phyloP scores from a whole-genome alignment of 768 basidiomycete species.

The Clitopilus passeckerianus region DNA sequence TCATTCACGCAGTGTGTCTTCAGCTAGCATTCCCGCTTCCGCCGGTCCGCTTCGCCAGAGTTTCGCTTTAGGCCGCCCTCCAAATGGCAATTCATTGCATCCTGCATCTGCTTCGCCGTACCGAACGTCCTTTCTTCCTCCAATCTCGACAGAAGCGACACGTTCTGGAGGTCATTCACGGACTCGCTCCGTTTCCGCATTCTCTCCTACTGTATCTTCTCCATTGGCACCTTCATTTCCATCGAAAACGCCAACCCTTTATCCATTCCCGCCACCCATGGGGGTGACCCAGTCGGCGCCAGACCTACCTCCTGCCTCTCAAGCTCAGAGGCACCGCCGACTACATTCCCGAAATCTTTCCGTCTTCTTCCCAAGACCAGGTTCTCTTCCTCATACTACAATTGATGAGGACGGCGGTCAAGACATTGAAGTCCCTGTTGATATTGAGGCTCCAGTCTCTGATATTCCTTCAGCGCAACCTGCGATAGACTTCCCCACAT shows the following conservation, averaged over 20 bases:
- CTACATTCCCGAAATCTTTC: slow-evolving; percentile 91
- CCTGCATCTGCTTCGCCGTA: slow-evolving; percentile 21
- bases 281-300: slow-evolving; percentile 16
- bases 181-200: slow-evolving; percentile 47
- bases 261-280: slow-evolving; percentile 9
- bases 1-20: slow-evolving; percentile 20
- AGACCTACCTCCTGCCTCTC: slow-evolving; percentile 16
- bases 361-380: slow-evolving; percentile 85
- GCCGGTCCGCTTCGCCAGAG: slow-evolving; percentile 24
- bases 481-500: slow-evolving; percentile 34
- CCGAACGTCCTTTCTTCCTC: slow-evolving; percentile 23
- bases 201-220: slow-evolving; percentile 44
- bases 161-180: slow-evolving; percentile 27
- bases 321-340: slow-evolving; percentile 49
- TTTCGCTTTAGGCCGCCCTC: slow-evolving; percentile 16
- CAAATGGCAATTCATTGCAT: slow-evolving; percentile 15
- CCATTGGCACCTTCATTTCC: slow-evolving; percentile 37
- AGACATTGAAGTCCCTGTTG: slow-evolving; percentile 38
- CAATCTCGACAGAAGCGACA: slow-evolving; percentile 11
- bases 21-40: slow-evolving; percentile 19
- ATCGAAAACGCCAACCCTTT: slow-evolving; percentile 10
- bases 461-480: slow-evolving; percentile 39
- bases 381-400: slow-evolving; percentile 48
- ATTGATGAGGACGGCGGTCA: slow-evolving; percentile 68
- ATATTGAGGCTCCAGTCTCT: slow-evolving; percentile 43